Conservation (phyloP, 371 early-diverging fungal genomes). For the Mortierella sp. region DNA sequence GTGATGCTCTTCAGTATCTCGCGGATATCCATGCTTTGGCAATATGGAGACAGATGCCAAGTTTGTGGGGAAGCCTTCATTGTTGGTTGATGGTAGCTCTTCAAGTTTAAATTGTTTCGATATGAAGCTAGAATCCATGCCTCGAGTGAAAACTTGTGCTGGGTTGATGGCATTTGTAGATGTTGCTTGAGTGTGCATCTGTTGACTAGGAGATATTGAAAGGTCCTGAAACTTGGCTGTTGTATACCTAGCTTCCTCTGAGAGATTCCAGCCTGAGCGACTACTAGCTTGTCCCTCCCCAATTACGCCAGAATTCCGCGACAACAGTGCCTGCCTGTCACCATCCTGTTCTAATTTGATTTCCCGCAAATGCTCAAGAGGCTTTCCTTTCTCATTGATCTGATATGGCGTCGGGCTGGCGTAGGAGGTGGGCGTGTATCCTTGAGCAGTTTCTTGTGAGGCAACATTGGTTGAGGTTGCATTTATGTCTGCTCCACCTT, state of each 20-base stretch:
- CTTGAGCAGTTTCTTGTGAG: background rate
- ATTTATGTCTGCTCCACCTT: background rate
- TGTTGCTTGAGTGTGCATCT: background rate
- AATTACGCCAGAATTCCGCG: background rate
- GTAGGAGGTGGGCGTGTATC: background rate
- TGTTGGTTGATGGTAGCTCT: background rate
- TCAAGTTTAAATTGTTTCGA: background rate
- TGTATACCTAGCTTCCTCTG: slow-evolving; percentile 17
- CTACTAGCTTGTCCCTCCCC: background rate
- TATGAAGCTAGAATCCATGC: background rate
- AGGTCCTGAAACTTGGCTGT: slow-evolving; percentile 19
- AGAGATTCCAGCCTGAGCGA: background rate
- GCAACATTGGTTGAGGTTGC: background rate
- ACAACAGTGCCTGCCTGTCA: background rate
- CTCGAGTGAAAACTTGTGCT: background rate
- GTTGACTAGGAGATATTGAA: slow-evolving; percentile 14
- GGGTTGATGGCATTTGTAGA: background rate
- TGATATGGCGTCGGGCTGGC: background rate
- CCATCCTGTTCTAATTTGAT: background rate
- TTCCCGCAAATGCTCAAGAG: background rate
- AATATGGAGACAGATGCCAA: background rate
- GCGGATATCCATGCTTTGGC: background rate
- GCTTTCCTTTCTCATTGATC: background rate
- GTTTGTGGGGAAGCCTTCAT: background rate
- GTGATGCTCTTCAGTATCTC: background rate